phyloP scores from a whole-genome alignment of 306 rosid genomes.

The Cucurbita pepo region DNA sequence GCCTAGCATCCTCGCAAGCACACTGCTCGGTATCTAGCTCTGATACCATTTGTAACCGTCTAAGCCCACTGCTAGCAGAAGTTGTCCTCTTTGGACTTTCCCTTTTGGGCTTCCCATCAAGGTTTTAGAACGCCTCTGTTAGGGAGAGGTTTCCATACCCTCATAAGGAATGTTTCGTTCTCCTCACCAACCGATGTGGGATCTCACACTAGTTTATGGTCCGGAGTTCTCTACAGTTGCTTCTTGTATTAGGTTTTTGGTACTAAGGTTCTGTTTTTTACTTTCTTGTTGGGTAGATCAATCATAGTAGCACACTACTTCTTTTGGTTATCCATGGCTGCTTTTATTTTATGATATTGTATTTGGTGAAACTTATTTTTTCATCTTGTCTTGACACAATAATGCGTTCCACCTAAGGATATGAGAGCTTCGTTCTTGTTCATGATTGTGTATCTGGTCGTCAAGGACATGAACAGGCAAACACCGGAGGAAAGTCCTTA shows the following conservation, averaged over 20 bases:
- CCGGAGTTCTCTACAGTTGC: neutral
- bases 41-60: too few species aligned
- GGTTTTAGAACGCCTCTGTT: too few species aligned
- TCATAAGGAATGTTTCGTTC: too few species aligned
- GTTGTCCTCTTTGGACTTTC: too few species aligned
- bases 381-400: neutral
- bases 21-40: too few species aligned
- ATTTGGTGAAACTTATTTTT: neutral
- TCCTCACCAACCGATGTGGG: too few species aligned
- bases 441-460: neutral
- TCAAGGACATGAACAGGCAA: neutral
- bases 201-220: neutral
- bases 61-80: too few species aligned
- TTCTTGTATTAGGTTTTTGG: neutral
- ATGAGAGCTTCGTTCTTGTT: neutral
- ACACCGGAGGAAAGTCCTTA: neutral
- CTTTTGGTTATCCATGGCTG: neutral
- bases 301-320: neutral
- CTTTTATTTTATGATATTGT: neutral
- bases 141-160: too few species aligned
- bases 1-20: too few species aligned
- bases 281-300: neutral
- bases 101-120: too few species aligned
- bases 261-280: constrained; percentile 17
- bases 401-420: neutral